Evolutionary conservation across 192 early-diverging fungal genomes (phyloP), one percentile per base, ranked within the genome.

Genomic region (Backusella westeae): DNA sequence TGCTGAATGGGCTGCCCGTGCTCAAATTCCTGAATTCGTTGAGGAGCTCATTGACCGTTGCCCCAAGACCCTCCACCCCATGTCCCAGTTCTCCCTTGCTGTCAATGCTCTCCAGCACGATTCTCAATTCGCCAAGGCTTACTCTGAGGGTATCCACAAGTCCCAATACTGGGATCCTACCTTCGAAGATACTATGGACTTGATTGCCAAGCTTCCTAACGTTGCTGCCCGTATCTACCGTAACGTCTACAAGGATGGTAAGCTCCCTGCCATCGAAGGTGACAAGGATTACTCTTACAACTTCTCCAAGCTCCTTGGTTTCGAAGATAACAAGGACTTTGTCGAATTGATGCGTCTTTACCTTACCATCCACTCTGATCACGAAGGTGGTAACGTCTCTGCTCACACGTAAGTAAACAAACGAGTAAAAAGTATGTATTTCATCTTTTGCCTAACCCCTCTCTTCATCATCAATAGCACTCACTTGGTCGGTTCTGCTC

Each of bases 361-460:
- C 91, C 87, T 99, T 81, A 96, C 95, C 83, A 98, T 99, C 86
- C 98, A 99, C 94, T 97, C 96, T 77, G 98, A 99, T 88, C 98
- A 99, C 92, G 98, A 99, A 90, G 98, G 98, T 83, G 98, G 98
- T 82, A 99, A 99, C 85, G 98, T 98, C 87, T 96, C 94, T 78
- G 98, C 98, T 69, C 98, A 99, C 89, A 94, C 98, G 82, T 79
- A 79, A 79, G 78, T 75, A 6, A 39, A 39, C 38, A 39, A 39
- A 29, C 29, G 1, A 81, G 63, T 81, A n/a, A 49, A 1, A 49
- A n/a, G 4, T n/a, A 63, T 71, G 49, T 67, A 74, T 41, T 39
- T 12, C 38, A 39, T 39, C 38, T 10, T 38, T 38, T 38, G 2
- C 0, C 38, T 39, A 52, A 73, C 1, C 8, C 21, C 21, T 21